These are phyloP conservation scores for Solanum chilense DNA, from an alignment of 257 asterid genomes.

Conservation along the genomic window DNA sequence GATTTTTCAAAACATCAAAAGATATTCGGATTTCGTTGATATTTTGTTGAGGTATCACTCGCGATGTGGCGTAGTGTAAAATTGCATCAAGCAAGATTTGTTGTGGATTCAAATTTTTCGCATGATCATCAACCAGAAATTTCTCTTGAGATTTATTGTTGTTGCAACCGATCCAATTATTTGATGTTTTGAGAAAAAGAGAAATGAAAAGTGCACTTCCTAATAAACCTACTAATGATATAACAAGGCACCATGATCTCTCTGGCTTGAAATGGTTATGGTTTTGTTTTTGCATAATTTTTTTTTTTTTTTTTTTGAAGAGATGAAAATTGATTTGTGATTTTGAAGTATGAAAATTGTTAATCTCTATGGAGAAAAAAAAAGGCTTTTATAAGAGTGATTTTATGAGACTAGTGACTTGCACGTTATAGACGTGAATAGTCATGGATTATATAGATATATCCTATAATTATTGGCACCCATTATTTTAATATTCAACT, in stretches of 20 bases:
- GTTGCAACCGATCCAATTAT: slow-evolving; percentile 9
- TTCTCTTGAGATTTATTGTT: not conserved
- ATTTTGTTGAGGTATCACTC: slow-evolving; percentile 18
- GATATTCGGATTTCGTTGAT: slow-evolving; percentile 11
- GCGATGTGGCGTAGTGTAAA: slow-evolving; percentile 24
- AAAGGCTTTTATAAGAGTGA: not conserved
- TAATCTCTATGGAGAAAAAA: not conserved
- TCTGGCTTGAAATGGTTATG: slow-evolving; percentile 17
- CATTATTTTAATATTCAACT: not conserved
- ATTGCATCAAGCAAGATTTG: slow-evolving; percentile 15
- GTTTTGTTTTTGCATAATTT: slow-evolving; percentile 19
- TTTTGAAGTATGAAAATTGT: not conserved
- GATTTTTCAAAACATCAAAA: slow-evolving; percentile 26
- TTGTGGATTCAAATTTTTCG: not conserved
- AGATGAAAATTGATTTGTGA: not conserved
- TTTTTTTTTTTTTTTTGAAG: not conserved
- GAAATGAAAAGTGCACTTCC: slow-evolving; percentile 26
- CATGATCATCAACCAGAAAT: not conserved
- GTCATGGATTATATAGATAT: not conserved
- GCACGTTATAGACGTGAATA: not conserved
- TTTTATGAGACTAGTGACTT: not conserved
- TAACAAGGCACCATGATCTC: slow-evolving; percentile 17
- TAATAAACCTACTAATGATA: slow-evolving; percentile 27
- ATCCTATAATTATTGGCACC: not conserved
- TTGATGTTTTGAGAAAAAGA: not conserved